Evolutionary conservation across 768 basidiomycete genomes (phyloP).

Genomic region (Pleurotus sapidus): DNA sequence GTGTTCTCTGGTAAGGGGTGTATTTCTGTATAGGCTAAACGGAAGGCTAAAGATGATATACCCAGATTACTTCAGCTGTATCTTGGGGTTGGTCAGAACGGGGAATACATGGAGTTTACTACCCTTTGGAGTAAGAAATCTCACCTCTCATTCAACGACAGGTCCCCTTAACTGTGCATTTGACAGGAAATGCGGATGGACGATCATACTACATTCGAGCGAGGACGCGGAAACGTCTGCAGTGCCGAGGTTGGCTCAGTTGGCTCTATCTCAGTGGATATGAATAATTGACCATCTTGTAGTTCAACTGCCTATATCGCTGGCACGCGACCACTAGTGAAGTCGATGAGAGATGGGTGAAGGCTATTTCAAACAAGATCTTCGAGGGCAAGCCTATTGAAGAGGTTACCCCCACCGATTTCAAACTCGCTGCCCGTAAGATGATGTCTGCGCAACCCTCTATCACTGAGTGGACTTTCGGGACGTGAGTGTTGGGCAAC

Average conservation of each 20-base stretch:
- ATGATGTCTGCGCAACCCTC: constrained; percentile 41
- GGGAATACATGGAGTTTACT: constrained; percentile 77
- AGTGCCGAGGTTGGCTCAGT: constrained; percentile 64
- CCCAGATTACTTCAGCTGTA: constrained; percentile 79
- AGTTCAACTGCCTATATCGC: constrained; percentile 86
- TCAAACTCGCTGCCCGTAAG: constrained; percentile 41
- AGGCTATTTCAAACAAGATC: constrained; percentile 40
- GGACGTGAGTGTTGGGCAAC: constrained; percentile 35
- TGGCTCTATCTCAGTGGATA: neutral
- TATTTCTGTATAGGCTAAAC: neutral
- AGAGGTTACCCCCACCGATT: constrained; percentile 43
- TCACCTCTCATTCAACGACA: neutral
- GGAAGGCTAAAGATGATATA: constrained; percentile 19
- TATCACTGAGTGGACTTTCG: constrained; percentile 65
- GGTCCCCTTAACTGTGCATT: neutral
- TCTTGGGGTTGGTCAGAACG: constrained; percentile 73
- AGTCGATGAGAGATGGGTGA: constrained; percentile 71
- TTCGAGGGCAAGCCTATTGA: constrained; percentile 56
- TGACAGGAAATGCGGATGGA: constrained; percentile 60
- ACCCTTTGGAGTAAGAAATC: constrained; percentile 60
- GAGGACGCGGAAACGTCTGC: constrained; percentile 78
- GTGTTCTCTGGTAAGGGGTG: constrained; percentile 4
- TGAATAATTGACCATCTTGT: constrained; percentile 1
- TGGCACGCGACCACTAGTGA: constrained; percentile 81
- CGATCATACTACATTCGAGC: constrained; percentile 68